Base-by-base conservation (phyloP, 1,284 basidiomycete species). In the Apiotrichum veenhuisii region DNA sequence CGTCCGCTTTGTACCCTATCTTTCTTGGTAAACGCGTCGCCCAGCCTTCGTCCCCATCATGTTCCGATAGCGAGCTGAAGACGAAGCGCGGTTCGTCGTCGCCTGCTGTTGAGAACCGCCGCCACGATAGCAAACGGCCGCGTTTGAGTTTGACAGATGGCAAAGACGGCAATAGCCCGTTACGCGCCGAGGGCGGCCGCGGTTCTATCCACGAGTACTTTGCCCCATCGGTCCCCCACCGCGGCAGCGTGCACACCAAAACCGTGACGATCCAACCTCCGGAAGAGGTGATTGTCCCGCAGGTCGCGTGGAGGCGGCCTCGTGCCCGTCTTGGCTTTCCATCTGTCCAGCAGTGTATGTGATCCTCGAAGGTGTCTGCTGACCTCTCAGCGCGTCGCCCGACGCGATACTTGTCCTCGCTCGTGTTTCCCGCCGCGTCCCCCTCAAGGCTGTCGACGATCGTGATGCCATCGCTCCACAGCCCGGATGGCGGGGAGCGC, bases 391-490 rank as follows among this genome's bases (percentile, higher is more conserved):
- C 40, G 10, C n/a, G 40, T 7, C 40, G 40, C 1, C n/a, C 40
- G 8, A 7, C 40, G 12, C 30, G 12, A 20, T 41, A 22, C 20
- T 9, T 41, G 20, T 41, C 40, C 7, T 22, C 40, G 8, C 40
- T 41, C 10, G 40, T n/a, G 18, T 20, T 41, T 7, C 40, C 40
- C 5, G 40, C 1, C 2, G 15, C 15, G 15, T 10, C 54, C 23
- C 34, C 27, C 1, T 27, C 33, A 1, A 65, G 58, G 1, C 69
- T 69, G 4, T 70, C 69, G 1, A 41, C 59, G 0, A 52, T 73
- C 38, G 59, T 64, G 20, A 55, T 75, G 3, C 71, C 72, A 1
- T 74, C 72, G 3, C 36, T 72, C 1, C 64, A 69, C 44, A 62
- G 65, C 11, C 66, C 68, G 1, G 61, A 57, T 17, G 66, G 66